phyloP scores from a whole-genome alignment of 495 filamentous ascomycete genomes.

The Alectoria sarmentosa region DNA sequence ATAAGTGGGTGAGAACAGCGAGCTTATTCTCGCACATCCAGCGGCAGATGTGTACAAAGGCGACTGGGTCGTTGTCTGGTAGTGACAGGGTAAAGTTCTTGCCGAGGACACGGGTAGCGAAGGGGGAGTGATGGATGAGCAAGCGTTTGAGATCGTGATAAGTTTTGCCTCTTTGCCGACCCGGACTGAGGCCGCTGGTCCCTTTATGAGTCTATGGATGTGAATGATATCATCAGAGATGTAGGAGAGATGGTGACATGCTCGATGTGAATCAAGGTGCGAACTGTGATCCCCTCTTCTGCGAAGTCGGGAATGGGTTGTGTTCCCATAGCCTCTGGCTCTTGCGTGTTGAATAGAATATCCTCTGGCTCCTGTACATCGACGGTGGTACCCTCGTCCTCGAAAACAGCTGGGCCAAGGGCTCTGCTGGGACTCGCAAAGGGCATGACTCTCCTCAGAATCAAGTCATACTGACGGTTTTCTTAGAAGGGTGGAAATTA shows the following conservation, averaged over 20 bases:
- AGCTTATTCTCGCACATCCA: background rate
- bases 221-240: background rate
- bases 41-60: background rate
- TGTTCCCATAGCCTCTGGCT: background rate
- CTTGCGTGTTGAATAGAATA: too few relatives aligned
- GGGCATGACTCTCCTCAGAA: background rate
- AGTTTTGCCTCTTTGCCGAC: background rate
- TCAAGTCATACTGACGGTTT: too few relatives aligned
- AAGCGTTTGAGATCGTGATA: background rate
- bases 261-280: background rate
- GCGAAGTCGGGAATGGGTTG: background rate
- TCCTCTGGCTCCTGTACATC: too few relatives aligned
- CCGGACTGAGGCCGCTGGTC: background rate
- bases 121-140: background rate
- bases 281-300: background rate
- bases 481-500: too few relatives aligned
- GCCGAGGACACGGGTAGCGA: background rate
- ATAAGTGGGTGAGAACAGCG: background rate
- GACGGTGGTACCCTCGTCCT: background rate
- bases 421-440: background rate
- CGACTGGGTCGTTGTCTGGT: background rate
- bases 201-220: background rate
- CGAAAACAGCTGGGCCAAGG: background rate
- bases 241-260: background rate
- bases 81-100: background rate